These are phyloP conservation scores for Asterochloris erici DNA, from an alignment of 139 green algal genomes.

Conservation along the genomic window DNA sequence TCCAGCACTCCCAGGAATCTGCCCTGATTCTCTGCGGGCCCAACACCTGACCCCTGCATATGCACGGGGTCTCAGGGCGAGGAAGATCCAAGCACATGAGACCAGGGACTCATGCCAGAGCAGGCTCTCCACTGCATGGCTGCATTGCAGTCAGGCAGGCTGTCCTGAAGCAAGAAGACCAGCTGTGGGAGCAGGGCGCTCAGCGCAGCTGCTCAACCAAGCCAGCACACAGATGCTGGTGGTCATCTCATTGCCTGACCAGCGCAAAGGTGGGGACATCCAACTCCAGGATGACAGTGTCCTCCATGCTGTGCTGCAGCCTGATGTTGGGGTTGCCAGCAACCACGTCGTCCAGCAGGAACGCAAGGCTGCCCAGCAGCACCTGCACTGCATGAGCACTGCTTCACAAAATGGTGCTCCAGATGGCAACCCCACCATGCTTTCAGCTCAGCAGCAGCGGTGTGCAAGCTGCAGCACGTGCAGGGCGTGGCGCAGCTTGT, in stretches of 20 bases:
- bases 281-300: slow-evolving; percentile 54
- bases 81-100: neutral
- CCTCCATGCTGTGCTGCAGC: slow-evolving; percentile 30
- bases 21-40: slow-evolving; percentile 35
- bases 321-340: no score
- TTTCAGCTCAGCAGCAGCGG: slow-evolving; percentile 20
- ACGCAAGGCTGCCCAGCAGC: slow-evolving; percentile 47
- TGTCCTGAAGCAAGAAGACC: no score
- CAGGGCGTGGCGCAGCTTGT: neutral
- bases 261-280: slow-evolving; percentile 53
- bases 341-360: slow-evolving; percentile 30
- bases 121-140: no score
- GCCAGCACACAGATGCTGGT: slow-evolving; percentile 2
- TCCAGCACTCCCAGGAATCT: slow-evolving; percentile 66
- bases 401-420: no score
- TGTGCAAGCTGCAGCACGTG: neutral
- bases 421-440: no score
- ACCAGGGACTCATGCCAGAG: no score
- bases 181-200: no score
- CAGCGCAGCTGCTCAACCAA: neutral
- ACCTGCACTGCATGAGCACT: slow-evolving; percentile 24
- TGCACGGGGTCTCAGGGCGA: neutral
- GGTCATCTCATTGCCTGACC: slow-evolving; percentile 4
- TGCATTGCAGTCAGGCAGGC: no score
- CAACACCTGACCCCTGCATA: slow-evolving; percentile 22